phyloP scores from a whole-genome alignment of 164 flowering plant genomes.

The Litsea cubeba region DNA sequence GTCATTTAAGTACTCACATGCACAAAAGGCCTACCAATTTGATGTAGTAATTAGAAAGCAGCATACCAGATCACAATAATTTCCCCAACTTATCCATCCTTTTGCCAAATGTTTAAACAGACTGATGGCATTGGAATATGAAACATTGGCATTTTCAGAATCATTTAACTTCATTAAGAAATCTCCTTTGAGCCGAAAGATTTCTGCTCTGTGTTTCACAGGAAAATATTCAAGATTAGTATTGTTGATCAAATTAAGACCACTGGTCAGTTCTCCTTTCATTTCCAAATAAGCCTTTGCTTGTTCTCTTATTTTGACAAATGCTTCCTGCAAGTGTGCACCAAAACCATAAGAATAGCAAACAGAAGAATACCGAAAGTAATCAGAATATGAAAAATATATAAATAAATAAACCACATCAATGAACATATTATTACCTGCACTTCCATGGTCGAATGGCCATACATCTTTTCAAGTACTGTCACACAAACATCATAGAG shows the following conservation, averaged over 20 bases:
- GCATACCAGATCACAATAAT: conserved; percentile 94
- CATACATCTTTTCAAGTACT: conserved; percentile 96
- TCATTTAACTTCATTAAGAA: conserved; percentile 82
- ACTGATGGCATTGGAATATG: conserved; percentile 80
- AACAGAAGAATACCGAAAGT: neutral
- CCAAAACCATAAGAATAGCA: neutral
- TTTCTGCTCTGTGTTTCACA: conserved; percentile 84
- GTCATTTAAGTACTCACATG: neutral
- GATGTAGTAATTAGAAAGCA: neutral
- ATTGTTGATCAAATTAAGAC: conserved; percentile 90
- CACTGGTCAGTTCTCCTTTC: conserved; percentile 87
- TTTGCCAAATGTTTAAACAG: conserved; percentile 91
- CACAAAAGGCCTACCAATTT: neutral
- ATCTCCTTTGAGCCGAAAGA: conserved; percentile 90
- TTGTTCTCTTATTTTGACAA: conserved; percentile 94
- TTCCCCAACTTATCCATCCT: conserved; percentile 99
- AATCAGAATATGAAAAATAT: neutral
- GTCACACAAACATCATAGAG: conserved; percentile 94
- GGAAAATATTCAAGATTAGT: conserved; percentile 94
- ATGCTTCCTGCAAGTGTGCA: conserved; percentile 77
- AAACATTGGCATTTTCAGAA: conserved; percentile 75
- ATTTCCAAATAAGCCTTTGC: conserved; percentile 94
- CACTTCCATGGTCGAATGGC: conserved; percentile 97
- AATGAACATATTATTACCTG: conserved; percentile 53
- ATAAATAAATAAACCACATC: neutral